Percentiles rank a stretch among this genome's conserved stretches.
phyloP scores from a whole-genome alignment of 495 filamentous ascomycete species.

The Lineolata rhizophorae region DNA sequence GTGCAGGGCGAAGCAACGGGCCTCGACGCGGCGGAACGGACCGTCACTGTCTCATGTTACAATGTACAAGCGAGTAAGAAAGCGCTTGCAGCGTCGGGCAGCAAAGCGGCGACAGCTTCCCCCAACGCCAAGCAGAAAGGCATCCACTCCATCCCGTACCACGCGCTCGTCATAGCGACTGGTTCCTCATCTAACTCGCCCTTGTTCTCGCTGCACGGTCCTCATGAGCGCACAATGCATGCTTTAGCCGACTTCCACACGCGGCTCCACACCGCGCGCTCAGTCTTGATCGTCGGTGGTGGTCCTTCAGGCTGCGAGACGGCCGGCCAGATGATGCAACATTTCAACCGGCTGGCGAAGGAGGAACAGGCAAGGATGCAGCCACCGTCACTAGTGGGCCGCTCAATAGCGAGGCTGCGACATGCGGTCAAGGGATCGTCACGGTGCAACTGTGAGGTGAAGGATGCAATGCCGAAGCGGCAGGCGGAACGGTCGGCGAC shows the following conservation, averaged over 20 bases:
- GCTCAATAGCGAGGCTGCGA: too few relatives aligned
- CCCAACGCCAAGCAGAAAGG: background rate
- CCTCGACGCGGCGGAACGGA: conserved; percentile 6
- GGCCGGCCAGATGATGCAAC: conserved; percentile 11
- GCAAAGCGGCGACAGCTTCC: conserved; percentile 1
- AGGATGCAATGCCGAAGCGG: too few relatives aligned
- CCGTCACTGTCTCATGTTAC: conserved; percentile 3
- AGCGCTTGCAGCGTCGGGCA: background rate
- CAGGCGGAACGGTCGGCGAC: background rate
- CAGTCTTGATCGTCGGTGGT: conserved; percentile 10
- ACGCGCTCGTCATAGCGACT: conserved; percentile 15
- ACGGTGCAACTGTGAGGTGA: too few relatives aligned
- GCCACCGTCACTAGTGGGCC: too few relatives aligned
- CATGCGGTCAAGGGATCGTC: background rate
- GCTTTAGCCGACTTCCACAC: conserved; percentile 11
- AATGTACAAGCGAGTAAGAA: background rate
- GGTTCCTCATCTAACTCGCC: conserved; percentile 9
- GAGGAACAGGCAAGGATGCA: background rate
- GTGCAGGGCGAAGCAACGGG: conserved; percentile 5
- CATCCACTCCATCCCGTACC: conserved; percentile 10
- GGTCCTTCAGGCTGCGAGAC: conserved; percentile 12
- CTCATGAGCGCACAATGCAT: conserved; percentile 10
- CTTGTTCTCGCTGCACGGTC: conserved; percentile 13
- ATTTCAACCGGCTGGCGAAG: conserved; percentile 5
- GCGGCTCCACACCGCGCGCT: conserved; percentile 6